Evolutionary conservation across 2,329 filamentous ascomycete genomes (phyloP).

Genomic region (Boeremia lycopersici): DNA sequence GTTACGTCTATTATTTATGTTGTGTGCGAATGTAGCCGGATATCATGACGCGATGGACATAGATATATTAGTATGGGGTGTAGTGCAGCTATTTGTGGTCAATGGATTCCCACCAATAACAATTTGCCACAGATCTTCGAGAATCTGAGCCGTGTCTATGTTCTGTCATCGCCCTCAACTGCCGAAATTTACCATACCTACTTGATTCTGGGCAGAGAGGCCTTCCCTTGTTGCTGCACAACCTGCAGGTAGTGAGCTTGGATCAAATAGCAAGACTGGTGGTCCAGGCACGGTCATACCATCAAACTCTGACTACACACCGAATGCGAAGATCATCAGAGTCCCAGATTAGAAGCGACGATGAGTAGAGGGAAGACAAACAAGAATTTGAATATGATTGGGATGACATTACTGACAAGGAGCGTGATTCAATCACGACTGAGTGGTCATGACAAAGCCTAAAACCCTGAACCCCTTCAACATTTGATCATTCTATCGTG

Average conservation of each 20-base stretch:
- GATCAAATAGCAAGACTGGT: too few species aligned
- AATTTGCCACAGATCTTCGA: slow-evolving; percentile 2
- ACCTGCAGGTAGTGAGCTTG: too few species aligned
- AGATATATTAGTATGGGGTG: neutral
- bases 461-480: neutral
- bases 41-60: neutral
- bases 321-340: too few species aligned
- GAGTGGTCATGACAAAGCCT: neutral
- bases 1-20: neutral
- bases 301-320: too few species aligned
- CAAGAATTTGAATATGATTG: too few species aligned
- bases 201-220: too few species aligned
- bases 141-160: slow-evolving; percentile 1
- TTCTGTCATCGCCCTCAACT: neutral
- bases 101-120: slow-evolving; percentile 7
- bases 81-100: neutral
- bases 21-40: neutral
- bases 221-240: too few species aligned
- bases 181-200: neutral
- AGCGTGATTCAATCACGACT: neutral
- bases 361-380: too few species aligned
- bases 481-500: neutral
- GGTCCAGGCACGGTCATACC: too few species aligned
- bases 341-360: too few species aligned
- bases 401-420: too few species aligned